phyloP scores from a whole-genome alignment of 768 basidiomycete species.

The Suillus placidus region DNA sequence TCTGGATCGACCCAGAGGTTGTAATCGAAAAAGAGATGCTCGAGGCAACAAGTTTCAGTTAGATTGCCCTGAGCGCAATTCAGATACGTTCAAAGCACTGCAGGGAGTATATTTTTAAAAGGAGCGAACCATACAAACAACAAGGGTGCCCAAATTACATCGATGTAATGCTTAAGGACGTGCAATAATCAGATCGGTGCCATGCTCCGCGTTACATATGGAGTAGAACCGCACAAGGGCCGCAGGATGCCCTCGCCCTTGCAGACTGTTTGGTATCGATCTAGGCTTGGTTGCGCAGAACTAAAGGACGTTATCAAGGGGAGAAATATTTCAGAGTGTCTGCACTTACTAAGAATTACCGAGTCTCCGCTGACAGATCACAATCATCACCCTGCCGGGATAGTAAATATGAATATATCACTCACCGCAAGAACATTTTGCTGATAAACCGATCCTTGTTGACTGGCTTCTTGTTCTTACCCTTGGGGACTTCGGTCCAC shows the following conservation, averaged over 20 bases:
- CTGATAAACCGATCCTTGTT: conserved; percentile 99
- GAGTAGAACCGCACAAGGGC: neutral
- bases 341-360: conserved; percentile 86
- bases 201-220: neutral
- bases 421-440: conserved; percentile 95
- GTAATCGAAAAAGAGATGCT: conserved; percentile 41
- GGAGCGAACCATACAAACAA: conserved; percentile 4
- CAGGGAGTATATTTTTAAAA: conserved; percentile 12
- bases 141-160: conserved; percentile 3
- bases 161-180: neutral
- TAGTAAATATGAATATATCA: conserved; percentile 13
- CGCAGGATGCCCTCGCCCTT: neutral
- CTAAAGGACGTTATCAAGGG: conserved; percentile 48
- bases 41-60: conserved; percentile 64
- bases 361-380: conserved; percentile 78
- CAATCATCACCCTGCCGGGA: conserved; percentile 16
- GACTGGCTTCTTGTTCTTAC: conserved; percentile 97
- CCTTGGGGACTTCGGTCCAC: conserved; percentile 99
- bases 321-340: conserved; percentile 12
- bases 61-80: conserved; percentile 58
- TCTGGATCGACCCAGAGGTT: conserved; percentile 45
- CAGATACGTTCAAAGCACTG: conserved; percentile 46
- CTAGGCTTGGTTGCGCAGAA: conserved; percentile 76
- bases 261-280: conserved; percentile 9
- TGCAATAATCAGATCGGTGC: neutral